Conservation (phyloP, 1,139 yeast species). For the Taphrina pruni region DNA sequence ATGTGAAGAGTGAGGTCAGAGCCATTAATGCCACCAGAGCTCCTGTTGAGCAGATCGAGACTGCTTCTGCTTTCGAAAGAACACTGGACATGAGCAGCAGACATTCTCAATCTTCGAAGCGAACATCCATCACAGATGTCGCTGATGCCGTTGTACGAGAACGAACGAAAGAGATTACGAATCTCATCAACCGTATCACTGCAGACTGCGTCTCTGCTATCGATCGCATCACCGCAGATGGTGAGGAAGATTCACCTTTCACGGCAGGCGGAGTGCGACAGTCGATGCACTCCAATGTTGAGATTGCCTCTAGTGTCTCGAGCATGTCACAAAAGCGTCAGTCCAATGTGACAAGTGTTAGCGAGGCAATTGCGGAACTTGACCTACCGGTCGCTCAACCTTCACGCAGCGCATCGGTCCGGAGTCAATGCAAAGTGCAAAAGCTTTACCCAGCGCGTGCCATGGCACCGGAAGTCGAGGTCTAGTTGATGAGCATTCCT, state of each 20-base stretch:
- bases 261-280: not conserved
- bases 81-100: constrained; percentile 10
- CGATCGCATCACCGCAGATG: constrained; percentile 29
- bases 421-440: not conserved
- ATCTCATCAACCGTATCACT: constrained; percentile 36
- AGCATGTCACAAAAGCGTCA: constrained; percentile 22
- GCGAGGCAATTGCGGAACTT: constrained; percentile 14
- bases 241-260: constrained; percentile 27
- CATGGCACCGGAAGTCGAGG: not conserved
- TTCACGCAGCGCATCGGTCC: not conserved
- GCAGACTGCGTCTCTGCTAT: constrained; percentile 35
- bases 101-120: constrained; percentile 2
- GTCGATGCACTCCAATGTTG: constrained; percentile 2
- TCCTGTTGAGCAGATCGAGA: constrained; percentile 19
- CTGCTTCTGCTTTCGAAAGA: constrained; percentile 6
- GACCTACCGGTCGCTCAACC: constrained; percentile 13
- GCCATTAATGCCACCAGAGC: not conserved
- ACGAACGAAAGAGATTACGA: constrained; percentile 25
- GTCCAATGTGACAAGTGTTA: constrained; percentile 8
- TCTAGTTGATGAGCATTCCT: not conserved
- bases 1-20: not conserved
- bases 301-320: not conserved
- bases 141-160: constrained; percentile 38
- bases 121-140: constrained; percentile 20
- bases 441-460: not conserved